Evolutionary conservation across 345 rosid species (phyloP).

Genomic region (Arabis alpina): DNA sequence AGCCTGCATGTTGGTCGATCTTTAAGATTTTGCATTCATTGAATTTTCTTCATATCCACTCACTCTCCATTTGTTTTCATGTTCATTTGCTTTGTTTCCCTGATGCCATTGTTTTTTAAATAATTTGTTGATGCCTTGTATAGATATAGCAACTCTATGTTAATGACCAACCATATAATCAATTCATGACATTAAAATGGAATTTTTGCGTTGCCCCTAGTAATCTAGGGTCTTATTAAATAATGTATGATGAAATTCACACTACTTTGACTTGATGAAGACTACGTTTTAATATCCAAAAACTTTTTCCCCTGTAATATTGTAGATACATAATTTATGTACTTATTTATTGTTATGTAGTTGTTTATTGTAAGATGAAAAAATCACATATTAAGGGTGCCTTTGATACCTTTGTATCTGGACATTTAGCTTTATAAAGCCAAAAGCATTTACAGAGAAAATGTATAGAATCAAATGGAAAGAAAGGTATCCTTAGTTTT

Average conservation of each 20-base stretch:
- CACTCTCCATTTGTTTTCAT: neutral
- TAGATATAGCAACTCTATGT: neutral
- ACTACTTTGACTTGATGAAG: neutral
- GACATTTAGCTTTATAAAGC: neutral
- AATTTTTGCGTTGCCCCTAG: neutral
- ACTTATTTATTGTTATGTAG: no score
- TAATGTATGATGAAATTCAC: neutral
- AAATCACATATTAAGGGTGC: no score
- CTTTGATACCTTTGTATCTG: no score
- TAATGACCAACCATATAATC: no score
- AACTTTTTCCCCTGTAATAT: neutral
- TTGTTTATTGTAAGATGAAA: no score
- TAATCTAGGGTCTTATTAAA: neutral
- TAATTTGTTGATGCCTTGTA: neutral
- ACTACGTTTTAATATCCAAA: neutral
- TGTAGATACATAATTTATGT: no score
- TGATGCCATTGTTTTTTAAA: neutral
- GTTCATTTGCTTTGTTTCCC: neutral
- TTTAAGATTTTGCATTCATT: slow-evolving; percentile 26
- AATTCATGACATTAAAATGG: neutral
- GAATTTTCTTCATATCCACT: slow-evolving; percentile 15
- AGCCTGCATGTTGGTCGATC: slow-evolving; percentile 41
- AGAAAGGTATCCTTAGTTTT: neutral
- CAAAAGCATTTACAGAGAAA: neutral
- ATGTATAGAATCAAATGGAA: neutral